phyloP scores from a whole-genome alignment of 2,329 filamentous ascomycete genomes.

The Thelonectria rubi region DNA sequence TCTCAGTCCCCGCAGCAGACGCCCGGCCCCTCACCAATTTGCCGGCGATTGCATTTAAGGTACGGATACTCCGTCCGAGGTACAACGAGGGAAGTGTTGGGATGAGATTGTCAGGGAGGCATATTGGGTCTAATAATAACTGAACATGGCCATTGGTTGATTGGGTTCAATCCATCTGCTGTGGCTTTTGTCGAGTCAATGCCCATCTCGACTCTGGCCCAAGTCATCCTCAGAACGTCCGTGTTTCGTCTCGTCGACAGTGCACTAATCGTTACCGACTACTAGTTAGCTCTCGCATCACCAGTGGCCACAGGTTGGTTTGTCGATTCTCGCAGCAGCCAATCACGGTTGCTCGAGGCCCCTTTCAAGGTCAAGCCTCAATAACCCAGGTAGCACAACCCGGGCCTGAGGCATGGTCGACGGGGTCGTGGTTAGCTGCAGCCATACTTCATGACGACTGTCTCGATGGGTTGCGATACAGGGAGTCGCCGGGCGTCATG shows the following conservation, averaged over 20 bases:
- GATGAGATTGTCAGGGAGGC: slow-evolving; percentile 31
- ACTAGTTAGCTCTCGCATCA: neutral
- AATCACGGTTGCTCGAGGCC: neutral
- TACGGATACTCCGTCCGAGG: no score
- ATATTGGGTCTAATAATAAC: neutral
- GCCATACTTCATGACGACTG: neutral
- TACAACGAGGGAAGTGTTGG: slow-evolving; percentile 14
- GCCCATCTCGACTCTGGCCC: neutral
- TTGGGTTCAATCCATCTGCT: neutral
- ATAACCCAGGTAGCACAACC: neutral
- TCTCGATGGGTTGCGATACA: neutral
- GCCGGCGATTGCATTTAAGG: slow-evolving; percentile 18
- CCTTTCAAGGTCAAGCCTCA: neutral
- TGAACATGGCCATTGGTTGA: neutral
- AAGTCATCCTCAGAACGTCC: neutral
- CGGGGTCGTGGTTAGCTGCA: neutral
- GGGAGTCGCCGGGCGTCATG: neutral
- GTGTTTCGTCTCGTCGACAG: neutral
- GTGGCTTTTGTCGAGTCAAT: neutral
- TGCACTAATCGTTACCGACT: neutral
- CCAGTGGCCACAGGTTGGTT: neutral
- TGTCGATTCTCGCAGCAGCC: neutral
- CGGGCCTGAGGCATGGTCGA: neutral
- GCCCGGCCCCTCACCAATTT: slow-evolving; percentile 19
- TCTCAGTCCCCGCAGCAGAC: slow-evolving; percentile 17